Conservation (phyloP, 2,329 filamentous ascomycete genomes). For the Bimuria novae-zelandiae region DNA sequence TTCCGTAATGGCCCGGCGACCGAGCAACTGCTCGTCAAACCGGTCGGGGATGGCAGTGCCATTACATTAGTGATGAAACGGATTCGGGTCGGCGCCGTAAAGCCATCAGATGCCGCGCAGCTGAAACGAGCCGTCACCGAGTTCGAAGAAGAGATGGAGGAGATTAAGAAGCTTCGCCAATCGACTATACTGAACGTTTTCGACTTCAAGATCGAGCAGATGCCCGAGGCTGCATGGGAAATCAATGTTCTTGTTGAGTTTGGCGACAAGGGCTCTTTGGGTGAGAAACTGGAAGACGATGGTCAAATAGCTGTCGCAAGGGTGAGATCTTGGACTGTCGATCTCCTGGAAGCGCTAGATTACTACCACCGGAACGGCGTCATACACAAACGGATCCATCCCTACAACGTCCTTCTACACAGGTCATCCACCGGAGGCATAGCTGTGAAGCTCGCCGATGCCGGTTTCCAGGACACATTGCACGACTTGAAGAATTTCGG, state of each 20-base stretch:
- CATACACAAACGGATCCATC: conserved; percentile 81
- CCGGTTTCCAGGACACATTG: conserved; percentile 70
- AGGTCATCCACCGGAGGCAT: conserved; percentile 68
- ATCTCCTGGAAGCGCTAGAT: conserved; percentile 84
- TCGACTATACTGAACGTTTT: conserved; percentile 77
- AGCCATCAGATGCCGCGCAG: conserved; percentile 65
- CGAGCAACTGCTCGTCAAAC: conserved; percentile 72
- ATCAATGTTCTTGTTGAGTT: conserved; percentile 76
- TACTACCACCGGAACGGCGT: conserved; percentile 86
- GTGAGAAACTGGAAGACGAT: conserved; percentile 79
- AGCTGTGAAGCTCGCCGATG: conserved; percentile 75
- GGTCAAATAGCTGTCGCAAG: conserved; percentile 74
- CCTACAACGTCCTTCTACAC: conserved; percentile 78
- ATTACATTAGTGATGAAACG: conserved; percentile 67
- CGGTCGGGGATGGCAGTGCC: conserved; percentile 58
- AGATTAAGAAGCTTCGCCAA: conserved; percentile 75
- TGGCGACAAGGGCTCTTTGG: conserved; percentile 80
- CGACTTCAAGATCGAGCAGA: conserved; percentile 72
- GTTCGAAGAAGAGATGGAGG: conserved; percentile 76
- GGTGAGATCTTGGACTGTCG: conserved; percentile 87
- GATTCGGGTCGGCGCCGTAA: conserved; percentile 46
- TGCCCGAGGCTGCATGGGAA: conserved; percentile 65
- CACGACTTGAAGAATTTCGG: conserved; percentile 63
- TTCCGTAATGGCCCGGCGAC: conserved; percentile 70
- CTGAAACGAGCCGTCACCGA: conserved; percentile 77